phyloP scores from a whole-genome alignment of 257 asterid genomes.

The Coffea canephora region DNA sequence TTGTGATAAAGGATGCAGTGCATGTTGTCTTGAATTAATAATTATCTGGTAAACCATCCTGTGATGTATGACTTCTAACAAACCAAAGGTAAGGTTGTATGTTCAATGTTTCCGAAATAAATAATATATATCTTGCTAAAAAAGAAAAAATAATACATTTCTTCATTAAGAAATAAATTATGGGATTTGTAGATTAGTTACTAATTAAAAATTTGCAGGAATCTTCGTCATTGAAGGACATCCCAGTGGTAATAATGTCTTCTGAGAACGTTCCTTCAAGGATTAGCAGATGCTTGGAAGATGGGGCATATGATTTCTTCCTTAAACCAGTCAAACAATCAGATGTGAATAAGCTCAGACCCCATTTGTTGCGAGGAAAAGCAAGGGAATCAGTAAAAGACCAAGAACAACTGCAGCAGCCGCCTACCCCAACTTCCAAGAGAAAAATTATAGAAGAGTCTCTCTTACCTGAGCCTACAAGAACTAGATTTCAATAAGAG shows the following conservation, averaged over 20 bases:
- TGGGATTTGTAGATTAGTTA: no score
- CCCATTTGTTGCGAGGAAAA: conserved; percentile 68
- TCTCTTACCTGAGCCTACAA: conserved; percentile 9
- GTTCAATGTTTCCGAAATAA: no score
- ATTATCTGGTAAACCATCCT: no score
- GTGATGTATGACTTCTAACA: no score
- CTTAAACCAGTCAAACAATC: conserved; percentile 85
- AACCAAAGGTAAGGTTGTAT: no score
- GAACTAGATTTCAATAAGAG: conserved; percentile 4
- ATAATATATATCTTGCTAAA: no score
- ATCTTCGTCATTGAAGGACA: conserved; percentile 45
- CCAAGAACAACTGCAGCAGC: neutral
- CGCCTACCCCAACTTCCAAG: no score
- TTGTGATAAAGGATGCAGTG: no score
- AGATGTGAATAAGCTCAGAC: conserved; percentile 77
- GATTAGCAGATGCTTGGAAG: conserved; percentile 83
- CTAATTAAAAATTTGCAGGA: conserved; percentile 19
- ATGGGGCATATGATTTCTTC: conserved; percentile 90
- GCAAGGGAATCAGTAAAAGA: conserved; percentile 12
- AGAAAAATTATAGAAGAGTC: conserved; percentile 10
- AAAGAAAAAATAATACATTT: no score
- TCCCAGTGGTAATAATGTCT: conserved; percentile 75
- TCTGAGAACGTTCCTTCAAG: conserved; percentile 66
- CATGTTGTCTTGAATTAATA: no score
- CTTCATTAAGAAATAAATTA: no score